Conservation (phyloP, 2,329 filamentous ascomycete species). For the Beauveria sp. region DNA sequence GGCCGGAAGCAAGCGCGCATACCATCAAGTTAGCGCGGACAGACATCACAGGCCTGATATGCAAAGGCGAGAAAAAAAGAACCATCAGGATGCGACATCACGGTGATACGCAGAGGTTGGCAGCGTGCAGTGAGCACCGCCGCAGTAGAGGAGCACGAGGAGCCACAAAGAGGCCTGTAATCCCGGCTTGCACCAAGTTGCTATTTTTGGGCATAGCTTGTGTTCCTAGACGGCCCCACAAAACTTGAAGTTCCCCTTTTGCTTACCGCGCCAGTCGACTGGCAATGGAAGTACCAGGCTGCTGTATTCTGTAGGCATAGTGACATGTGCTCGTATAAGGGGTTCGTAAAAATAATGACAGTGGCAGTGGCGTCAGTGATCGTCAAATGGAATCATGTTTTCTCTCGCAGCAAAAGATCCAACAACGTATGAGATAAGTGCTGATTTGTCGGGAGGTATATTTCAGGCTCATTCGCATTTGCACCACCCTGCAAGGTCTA, state of each 20-base stretch:
- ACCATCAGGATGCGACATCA: too few relatives aligned
- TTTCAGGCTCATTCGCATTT: not conserved
- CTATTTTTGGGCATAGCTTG: not conserved
- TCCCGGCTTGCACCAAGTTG: not conserved
- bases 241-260: not conserved
- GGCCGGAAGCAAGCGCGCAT: not conserved
- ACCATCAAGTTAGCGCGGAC: not conserved
- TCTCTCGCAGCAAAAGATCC: too few relatives aligned
- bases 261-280: not conserved
- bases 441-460: too few relatives aligned
- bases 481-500: not conserved
- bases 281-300: not conserved
- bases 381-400: not conserved
- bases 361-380: constrained; percentile 2
- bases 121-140: not conserved
- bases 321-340: not conserved
- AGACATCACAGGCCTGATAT: not conserved
- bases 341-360: not conserved
- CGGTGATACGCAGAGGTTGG: not conserved
- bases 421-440: too few relatives aligned
- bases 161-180: not conserved
- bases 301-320: not conserved
- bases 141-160: not conserved
- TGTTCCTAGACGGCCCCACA: not conserved
- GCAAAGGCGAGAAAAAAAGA: too few relatives aligned